Evolutionary conservation across 208 protist species (phyloP), one percentile per base, ranked within the genome.

Genomic region (Endotrypanum monterogeii): DNA sequence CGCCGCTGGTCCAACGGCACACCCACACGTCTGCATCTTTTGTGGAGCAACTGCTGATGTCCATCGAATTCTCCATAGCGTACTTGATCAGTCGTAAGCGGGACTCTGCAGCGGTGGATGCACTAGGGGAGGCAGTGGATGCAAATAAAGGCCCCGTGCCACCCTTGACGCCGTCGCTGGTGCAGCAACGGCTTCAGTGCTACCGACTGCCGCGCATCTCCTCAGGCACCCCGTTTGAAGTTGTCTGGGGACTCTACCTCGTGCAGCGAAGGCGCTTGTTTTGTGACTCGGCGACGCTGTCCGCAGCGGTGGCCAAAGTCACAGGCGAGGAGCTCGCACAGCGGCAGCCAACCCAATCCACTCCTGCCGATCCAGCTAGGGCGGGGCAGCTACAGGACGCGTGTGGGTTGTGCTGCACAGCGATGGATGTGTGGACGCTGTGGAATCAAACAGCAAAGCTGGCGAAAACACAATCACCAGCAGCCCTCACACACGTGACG

Each of bases 41-140:
- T n/a, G 57, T 78, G 23, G 73, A 78, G 48, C 73, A 72, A 35
- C 73, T 78, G 23, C 56, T 78, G 28, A 48, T 72, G n/a, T 72
- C 73, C 11, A 72, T 78, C 18, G 73, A 71, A 46, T 78, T 78
- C 48, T 67, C 73, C 48, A 54, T 78, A 44, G 55, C 55, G 35
- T 78, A 78, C 46, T 44, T 30, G n/a, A 39, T 35, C 18, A 57
- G 30, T n/a, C 37, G 67, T 11, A 44, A 56, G 52, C 67, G 32
- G 32, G 54, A 61, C 9, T 30, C 67, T 37, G 48, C 51, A 12
- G 44, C 46, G 7, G 14, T 8, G 23, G 57, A 39, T 23, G 57
- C 28, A 7, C 39, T 68, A 8, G 12, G 25, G 20, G 63, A 48
- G 6, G n/a, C 8, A 28, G 6, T 54, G 2, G 18, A 50, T 68